Evolutionary conservation across 768 basidiomycete species (phyloP), one percentile per base, ranked within the genome.

Genomic region (Rhodotorula taiwanensis): DNA sequence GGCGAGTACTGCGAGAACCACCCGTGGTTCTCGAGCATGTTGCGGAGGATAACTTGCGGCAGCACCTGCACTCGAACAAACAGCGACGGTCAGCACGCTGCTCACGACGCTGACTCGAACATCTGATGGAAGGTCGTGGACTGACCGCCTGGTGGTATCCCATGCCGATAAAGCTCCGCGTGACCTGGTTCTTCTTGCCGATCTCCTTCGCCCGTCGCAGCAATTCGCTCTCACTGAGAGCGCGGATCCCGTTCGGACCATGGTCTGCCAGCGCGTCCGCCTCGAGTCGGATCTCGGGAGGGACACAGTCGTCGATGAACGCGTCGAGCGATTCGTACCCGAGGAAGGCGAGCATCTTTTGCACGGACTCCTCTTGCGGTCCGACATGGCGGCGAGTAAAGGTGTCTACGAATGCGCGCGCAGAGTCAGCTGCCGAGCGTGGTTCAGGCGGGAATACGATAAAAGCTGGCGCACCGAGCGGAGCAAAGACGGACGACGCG

Each of bases 151-250:
- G 69, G 48, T 60, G 58, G 27, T 74, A 99, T 14, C 95, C 94
- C 90, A 97, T 91, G 41, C 95, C 95, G 73, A 98, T 99, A 76
- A 91, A 98, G 73, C 85, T 93, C 80, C 86, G 88, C 76, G 86
- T 87, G 9, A 82, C 79, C 76, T 86, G 83, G 77, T 99, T 98
- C 74, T 82, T 80, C 21, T 74, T 77, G n/a, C 84, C 92, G 15
- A 98, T 78, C 70, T 81, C 81, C 73, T 84, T 86, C 1, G 88
- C 91, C 57, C 88, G 79, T 25, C 79, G 77, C 58, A 85, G 79
- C 45, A 99, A 80, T 77, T 98, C 86, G 2, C 86, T 83, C 77
- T 99, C 95, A 74, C 88, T 91, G 64, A 89, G 79, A 5, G 68
- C 60, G 18, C 60, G 53, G 49, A 70, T 70, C 8, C 83, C 81